Base-by-base conservation (phyloP, 164 flowering plant genomes). In the Houttuynia cordata region DNA sequence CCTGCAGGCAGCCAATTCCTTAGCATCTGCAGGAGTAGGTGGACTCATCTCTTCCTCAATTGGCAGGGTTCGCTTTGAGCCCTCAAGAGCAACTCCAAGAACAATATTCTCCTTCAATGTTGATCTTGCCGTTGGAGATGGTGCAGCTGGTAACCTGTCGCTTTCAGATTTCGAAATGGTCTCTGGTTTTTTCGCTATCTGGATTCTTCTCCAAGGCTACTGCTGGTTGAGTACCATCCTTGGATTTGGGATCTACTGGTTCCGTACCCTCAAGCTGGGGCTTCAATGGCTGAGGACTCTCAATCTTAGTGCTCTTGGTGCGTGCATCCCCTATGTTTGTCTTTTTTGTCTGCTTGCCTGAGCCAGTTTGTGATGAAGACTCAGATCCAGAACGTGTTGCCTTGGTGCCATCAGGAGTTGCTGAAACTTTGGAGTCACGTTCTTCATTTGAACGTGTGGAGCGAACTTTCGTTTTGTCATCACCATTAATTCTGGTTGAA, bases 61-160 rank as follows among this genome's bases (percentile, higher is more conserved):
- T n/a, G 98, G 96, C 19, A 92, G 89, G 0, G 84, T 82, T 30
- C 84, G 67, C 63, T 77, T 86, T 6, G 89, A 78, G 42, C 93
- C 89, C 21, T 86, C 88, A 34, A 86, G 58, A 24, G 89, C 93
- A 62, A 86, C 93, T 23, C 86, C 86, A 45, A 86, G 82, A 65
- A 86, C 80, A 65, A 84, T 78, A 66, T 86, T 86, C 59, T 86
- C 93, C 61, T 82, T 88, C 66, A 82, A 70, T 21, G 65, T 70
- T 14, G 34, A 53, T 10, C 54, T 39, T 7, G 40, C 24, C 42
- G 65, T 83, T 57, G 69, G 79, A 13, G 58, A 4, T 47, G 63
- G 73, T 39, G 68, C 19, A 8, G 54, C 20, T 13, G 63, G 45
- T 9, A 62, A 37, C 20, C 59, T 59, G 37, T 56, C 61, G 58